phyloP scores from a whole-genome alignment of 2,329 filamentous ascomycete species.

The Fusarium sp. region DNA sequence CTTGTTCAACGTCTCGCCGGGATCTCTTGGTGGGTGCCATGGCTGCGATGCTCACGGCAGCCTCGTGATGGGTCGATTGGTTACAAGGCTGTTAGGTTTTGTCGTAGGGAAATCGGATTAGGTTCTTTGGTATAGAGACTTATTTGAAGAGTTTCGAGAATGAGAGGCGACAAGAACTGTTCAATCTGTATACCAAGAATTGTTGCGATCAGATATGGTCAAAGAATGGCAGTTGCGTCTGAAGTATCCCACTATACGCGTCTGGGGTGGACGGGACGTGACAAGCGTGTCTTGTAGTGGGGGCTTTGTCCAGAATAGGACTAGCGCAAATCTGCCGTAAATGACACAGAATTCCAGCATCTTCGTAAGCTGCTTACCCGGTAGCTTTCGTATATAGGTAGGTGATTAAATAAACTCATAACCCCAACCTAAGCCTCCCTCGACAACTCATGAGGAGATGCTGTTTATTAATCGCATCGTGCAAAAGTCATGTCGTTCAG shows the following conservation, averaged over 20 bases:
- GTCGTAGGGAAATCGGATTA: neutral
- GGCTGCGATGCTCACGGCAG: conserved; percentile 16
- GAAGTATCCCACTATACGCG: conserved; percentile 37
- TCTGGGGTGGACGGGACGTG: conserved; percentile 22
- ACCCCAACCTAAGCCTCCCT: neutral
- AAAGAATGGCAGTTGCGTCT: neutral
- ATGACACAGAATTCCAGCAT: neutral
- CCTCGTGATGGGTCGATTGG: neutral
- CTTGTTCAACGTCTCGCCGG: conserved; percentile 48
- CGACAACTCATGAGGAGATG: neutral
- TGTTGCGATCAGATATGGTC: neutral
- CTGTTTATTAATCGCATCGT: neutral
- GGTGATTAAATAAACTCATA: neutral
- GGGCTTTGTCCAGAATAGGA: neutral
- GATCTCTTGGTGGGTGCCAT: conserved; percentile 55
- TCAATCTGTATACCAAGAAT: neutral
- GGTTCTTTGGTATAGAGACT: neutral
- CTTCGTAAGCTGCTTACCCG: conserved; percentile 14
- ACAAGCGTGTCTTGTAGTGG: conserved; percentile 20
- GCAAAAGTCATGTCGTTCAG: conserved; percentile 14
- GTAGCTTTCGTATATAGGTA: neutral
- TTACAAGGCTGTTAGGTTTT: neutral
- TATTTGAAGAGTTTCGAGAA: neutral
- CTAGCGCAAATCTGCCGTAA: conserved; percentile 3
- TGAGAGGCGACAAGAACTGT: neutral